phyloP scores from a whole-genome alignment of 2,329 filamentous ascomycete species.

The Hypomyces perniciosus region DNA sequence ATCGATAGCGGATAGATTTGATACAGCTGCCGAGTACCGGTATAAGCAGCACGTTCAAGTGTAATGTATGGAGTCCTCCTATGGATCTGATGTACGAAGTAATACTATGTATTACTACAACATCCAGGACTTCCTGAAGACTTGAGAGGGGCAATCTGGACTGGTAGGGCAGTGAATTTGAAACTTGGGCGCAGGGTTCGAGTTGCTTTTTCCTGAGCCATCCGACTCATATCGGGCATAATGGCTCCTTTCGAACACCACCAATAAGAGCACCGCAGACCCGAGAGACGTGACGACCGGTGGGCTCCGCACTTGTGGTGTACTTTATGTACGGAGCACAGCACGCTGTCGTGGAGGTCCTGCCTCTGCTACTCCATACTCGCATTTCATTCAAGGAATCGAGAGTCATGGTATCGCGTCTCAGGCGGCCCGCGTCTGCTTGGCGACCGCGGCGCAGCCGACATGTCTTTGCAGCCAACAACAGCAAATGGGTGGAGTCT shows the following conservation, averaged over 20 bases:
- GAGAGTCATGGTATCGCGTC: constrained; percentile 5
- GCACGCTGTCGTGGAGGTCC: background rate
- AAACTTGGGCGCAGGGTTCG: background rate
- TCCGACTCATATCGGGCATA: no score
- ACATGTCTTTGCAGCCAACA: background rate
- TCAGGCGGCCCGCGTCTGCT: background rate
- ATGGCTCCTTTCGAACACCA: no score
- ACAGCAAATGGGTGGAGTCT: background rate
- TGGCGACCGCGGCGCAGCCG: background rate
- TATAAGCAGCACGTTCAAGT: no score
- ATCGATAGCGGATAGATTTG: no score
- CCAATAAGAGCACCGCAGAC: no score
- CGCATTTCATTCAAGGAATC: background rate
- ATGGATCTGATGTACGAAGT: no score
- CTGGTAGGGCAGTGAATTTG: background rate
- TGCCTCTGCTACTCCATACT: background rate
- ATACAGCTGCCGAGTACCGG: no score
- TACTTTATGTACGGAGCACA: background rate
- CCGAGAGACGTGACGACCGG: no score
- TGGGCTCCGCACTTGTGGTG: background rate
- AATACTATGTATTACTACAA: no score
- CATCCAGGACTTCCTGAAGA: no score
- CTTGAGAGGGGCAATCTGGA: no score
- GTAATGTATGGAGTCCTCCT: no score
- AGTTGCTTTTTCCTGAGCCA: background rate